These are phyloP conservation scores for Dentipellis sp. DNA, from an alignment of 768 basidiomycete genomes.

Conservation along the genomic window DNA sequence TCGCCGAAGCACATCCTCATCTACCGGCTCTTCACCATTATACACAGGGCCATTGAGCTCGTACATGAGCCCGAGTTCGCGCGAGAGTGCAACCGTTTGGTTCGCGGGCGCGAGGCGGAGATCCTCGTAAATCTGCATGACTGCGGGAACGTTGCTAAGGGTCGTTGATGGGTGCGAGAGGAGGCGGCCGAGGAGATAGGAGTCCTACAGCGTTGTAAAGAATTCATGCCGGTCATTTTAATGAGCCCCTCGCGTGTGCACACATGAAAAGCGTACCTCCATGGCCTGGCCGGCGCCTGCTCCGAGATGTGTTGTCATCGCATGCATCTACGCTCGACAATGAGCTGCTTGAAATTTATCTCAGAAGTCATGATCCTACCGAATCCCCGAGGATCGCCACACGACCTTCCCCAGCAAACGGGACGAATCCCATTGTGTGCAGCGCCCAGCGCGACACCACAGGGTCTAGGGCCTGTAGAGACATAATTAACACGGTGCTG, in stretches of 20 bases:
- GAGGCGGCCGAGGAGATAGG: background rate
- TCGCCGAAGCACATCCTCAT: background rate
- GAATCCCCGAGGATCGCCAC: constrained; percentile 25
- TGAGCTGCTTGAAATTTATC: background rate
- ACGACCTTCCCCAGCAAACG: constrained; percentile 16
- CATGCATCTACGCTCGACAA: constrained; percentile 15
- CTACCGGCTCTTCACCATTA: constrained; percentile 9
- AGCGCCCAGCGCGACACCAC: constrained; percentile 19
- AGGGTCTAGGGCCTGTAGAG: constrained; percentile 13
- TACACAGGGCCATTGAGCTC: constrained; percentile 10
- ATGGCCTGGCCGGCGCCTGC: constrained; percentile 23
- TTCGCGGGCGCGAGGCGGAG: constrained; percentile 12
- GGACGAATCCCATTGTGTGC: constrained; percentile 18
- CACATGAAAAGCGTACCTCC: constrained; percentile 10
- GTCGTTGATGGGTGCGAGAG: background rate
- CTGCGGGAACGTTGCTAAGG: background rate
- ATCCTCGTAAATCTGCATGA: background rate
- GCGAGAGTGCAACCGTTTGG: constrained; percentile 7
- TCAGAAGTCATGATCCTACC: constrained; percentile 1
- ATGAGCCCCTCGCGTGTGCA: background rate
- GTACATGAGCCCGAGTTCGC: constrained; percentile 15
- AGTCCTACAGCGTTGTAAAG: background rate
- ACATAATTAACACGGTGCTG: background rate
- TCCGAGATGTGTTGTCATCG: constrained; percentile 20
- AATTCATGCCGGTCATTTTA: no score